These are phyloP conservation scores for Hypoxylon fuscum DNA, from an alignment of 495 filamentous ascomycete species.

Conservation along the genomic window DNA sequence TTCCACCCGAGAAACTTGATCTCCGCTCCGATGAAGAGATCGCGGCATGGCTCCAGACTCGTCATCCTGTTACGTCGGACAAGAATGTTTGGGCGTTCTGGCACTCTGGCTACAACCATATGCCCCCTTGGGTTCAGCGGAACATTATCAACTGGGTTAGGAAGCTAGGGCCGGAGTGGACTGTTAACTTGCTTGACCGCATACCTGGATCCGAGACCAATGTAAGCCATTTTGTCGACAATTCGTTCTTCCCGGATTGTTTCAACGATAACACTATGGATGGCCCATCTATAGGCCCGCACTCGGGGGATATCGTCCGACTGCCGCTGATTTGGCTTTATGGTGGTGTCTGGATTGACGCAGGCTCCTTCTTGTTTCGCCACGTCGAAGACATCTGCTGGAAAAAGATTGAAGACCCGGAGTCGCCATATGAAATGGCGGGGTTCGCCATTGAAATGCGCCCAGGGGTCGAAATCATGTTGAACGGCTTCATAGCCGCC, in stretches of 20 bases:
- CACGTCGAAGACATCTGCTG: conserved; percentile 55
- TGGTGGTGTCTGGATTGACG: conserved; percentile 54
- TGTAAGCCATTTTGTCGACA: conserved; percentile 39
- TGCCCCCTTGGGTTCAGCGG: conserved; percentile 48
- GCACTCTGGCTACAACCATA: conserved; percentile 46
- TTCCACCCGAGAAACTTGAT: conserved; percentile 37
- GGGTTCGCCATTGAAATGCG: conserved; percentile 43
- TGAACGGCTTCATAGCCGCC: conserved; percentile 54
- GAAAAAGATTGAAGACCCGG: conserved; percentile 50
- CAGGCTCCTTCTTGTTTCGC: conserved; percentile 49
- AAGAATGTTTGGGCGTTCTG: conserved; percentile 59
- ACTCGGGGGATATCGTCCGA: conserved; percentile 49
- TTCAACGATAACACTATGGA: conserved; percentile 50
- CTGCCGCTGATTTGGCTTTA: conserved; percentile 48
- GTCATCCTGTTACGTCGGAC: conserved; percentile 48
- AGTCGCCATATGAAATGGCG: conserved; percentile 47
- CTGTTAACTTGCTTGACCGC: conserved; percentile 42
- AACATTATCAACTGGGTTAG: conserved; percentile 50
- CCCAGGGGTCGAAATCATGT: conserved; percentile 40
- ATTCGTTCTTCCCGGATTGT: conserved; percentile 44
- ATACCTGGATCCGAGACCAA: conserved; percentile 40
- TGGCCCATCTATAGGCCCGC: conserved; percentile 44
- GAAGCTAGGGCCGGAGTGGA: conserved; percentile 42
- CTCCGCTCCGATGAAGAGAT: conserved; percentile 41
- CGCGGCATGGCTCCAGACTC: conserved; percentile 33